Evolutionary conservation across 2,329 filamentous ascomycete genomes (phyloP).

Genomic region (Paecilomyces variotii): DNA sequence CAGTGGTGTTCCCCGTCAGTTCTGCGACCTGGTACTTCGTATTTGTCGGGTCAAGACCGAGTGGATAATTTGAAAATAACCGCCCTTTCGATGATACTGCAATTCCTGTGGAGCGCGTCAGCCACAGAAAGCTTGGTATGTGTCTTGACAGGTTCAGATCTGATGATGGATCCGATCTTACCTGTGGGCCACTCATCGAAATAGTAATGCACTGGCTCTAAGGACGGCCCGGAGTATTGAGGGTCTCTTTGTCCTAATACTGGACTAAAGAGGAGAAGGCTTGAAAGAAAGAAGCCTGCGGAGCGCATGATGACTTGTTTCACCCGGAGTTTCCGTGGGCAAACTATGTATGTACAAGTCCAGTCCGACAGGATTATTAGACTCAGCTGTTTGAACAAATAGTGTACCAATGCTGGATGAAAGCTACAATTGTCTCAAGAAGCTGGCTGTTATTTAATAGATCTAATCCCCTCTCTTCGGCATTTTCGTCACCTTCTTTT

Average conservation of each 20-base stretch:
- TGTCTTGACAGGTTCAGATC: neutral
- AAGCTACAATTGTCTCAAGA: neutral
- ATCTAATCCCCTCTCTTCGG: neutral
- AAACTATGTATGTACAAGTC: neutral
- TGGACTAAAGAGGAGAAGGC: neutral
- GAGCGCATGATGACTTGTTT: neutral
- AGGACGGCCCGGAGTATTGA: conserved; percentile 32
- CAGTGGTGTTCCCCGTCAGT: conserved; percentile 35
- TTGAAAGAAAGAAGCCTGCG: neutral
- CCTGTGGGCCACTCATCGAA: conserved; percentile 43
- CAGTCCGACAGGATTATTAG: neutral
- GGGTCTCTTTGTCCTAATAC: conserved; percentile 20
- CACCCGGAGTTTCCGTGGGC: neutral
- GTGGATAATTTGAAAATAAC: conserved; percentile 47
- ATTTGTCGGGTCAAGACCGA: conserved; percentile 42
- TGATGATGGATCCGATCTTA: conserved; percentile 1
- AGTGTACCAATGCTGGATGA: neutral
- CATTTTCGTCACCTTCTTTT: neutral
- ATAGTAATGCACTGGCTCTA: conserved; percentile 45
- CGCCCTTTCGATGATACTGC: conserved; percentile 44
- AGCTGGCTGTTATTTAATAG: neutral
- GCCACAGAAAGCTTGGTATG: neutral
- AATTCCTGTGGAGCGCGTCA: conserved; percentile 32
- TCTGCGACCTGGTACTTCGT: conserved; percentile 45
- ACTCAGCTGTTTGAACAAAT: neutral